These are phyloP conservation scores for Viola pubescens DNA, from an alignment of 441 rosid species.

Conservation along the genomic window DNA sequence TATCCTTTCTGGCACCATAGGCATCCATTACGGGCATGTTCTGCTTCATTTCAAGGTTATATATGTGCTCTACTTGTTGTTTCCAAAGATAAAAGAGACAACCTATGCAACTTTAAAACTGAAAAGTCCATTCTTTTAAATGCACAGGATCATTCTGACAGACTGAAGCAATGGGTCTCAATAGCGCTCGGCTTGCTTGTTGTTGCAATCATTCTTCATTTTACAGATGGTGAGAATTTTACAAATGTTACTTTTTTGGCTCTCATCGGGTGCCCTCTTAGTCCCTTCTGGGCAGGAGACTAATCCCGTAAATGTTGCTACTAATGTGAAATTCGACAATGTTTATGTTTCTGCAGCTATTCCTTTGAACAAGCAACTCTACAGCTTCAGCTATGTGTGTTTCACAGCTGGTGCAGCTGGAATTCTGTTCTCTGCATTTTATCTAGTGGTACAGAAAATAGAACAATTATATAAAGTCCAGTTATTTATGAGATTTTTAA, in stretches of 20 bases:
- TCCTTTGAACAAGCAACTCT: constrained; percentile 75
- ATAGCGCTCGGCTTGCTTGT: constrained; percentile 34
- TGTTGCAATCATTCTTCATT: constrained; percentile 49
- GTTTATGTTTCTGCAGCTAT: constrained; percentile 35
- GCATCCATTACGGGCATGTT: constrained; percentile 63
- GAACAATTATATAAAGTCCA: not conserved
- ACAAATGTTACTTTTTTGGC: not conserved
- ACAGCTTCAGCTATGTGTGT: constrained; percentile 61
- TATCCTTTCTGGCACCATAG: constrained; percentile 58
- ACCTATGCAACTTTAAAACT: not conserved
- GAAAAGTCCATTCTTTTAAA: not conserved
- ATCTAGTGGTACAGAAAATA: constrained; percentile 32
- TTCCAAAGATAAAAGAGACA: no score
- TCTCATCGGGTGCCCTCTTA: no score
- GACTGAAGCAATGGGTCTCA: constrained; percentile 61
- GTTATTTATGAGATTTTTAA: not conserved
- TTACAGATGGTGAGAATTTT: constrained; percentile 44
- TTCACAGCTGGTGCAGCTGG: constrained; percentile 70
- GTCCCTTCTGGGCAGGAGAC: no score
- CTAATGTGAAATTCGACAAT: not conserved
- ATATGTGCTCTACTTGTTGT: not conserved
- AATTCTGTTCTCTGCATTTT: constrained; percentile 49
- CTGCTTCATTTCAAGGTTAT: constrained; percentile 62
- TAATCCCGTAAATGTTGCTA: not conserved
- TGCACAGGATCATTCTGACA: constrained; percentile 45